Conservation (phyloP, 192 early-diverging fungal genomes). For the Chytriomyces sp. region DNA sequence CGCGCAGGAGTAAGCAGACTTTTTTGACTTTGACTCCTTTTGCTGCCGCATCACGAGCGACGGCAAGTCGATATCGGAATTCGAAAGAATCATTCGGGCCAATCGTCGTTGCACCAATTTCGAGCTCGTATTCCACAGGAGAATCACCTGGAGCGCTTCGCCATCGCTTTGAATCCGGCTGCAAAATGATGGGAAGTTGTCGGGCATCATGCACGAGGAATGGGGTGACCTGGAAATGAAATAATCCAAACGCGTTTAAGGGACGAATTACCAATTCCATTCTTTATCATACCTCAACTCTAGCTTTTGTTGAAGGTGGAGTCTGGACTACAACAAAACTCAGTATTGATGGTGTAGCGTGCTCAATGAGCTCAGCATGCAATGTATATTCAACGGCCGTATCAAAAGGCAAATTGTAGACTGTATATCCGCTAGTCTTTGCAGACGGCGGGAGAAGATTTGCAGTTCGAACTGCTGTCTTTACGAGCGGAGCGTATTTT, state of each 20-base stretch:
- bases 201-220: constrained; percentile 52
- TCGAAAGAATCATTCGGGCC: constrained; percentile 48
- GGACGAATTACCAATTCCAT: not conserved
- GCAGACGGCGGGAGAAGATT: constrained; percentile 36
- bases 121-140: constrained; percentile 58
- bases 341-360: constrained; percentile 14
- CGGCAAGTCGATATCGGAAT: constrained; percentile 50
- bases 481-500: constrained; percentile 9
- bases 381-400: constrained; percentile 37
- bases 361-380: constrained; percentile 35
- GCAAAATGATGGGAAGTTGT: constrained; percentile 49
- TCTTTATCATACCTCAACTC: not conserved
- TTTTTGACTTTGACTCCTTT: constrained; percentile 46
- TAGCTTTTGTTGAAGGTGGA: not conserved
- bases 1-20: constrained; percentile 42
- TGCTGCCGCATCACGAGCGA: constrained; percentile 45
- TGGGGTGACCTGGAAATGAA: constrained; percentile 25
- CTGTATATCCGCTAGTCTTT: constrained; percentile 17
- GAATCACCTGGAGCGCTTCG: constrained; percentile 43
- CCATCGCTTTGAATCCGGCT: constrained; percentile 55
- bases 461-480: constrained; percentile 17
- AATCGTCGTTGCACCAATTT: constrained; percentile 43
- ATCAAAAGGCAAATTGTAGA: constrained; percentile 19
- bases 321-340: not conserved
- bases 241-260: constrained; percentile 6